Conservation (phyloP, 164 flowering plant genomes). For the Taxillus chinensis region DNA sequence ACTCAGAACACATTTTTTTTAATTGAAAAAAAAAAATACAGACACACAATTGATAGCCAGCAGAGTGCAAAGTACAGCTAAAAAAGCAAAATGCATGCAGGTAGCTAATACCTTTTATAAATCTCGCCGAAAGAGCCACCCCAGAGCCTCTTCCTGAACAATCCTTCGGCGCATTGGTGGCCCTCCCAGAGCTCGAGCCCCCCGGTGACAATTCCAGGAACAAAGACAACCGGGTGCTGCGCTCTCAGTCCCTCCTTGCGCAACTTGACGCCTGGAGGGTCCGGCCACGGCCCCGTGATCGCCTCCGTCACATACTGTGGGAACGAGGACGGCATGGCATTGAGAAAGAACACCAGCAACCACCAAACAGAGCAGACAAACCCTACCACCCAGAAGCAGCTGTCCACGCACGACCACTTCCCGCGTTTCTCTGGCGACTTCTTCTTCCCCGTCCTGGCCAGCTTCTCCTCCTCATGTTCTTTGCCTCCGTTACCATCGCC, state of each 20-base stretch:
- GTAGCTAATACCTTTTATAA: conserved; percentile 56
- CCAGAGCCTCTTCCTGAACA: conserved; percentile 92
- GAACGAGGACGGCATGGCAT: conserved; percentile 78
- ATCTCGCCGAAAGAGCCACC: conserved; percentile 94
- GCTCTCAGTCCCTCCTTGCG: conserved; percentile 64
- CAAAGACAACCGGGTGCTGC: conserved; percentile 88
- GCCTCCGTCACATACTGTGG: conserved; percentile 93
- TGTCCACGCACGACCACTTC: conserved; percentile 36
- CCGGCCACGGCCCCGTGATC: conserved; percentile 82
- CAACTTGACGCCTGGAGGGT: conserved; percentile 82
- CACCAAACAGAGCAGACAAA: conserved; percentile 33
- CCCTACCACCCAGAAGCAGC: conserved; percentile 47
- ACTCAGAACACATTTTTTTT: no score
- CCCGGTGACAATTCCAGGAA: conserved; percentile 93
- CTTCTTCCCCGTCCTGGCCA: not conserved
- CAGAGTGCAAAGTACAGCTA: not conserved
- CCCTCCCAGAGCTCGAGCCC: conserved; percentile 99
- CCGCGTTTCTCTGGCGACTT: not conserved
- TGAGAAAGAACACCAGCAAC: conserved; percentile 40
- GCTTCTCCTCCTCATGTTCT: conserved; percentile 1
- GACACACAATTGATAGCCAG: no score
- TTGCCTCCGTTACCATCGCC: not conserved
- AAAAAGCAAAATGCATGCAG: not conserved
- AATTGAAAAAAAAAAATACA: no score
- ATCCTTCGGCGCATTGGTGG: conserved; percentile 71